A percentile compares a stretch with the other conserved stretches of the same genome.
phyloP scores from a whole-genome alignment of 2,329 filamentous ascomycete species.

The Colletotrichum endophyticum region DNA sequence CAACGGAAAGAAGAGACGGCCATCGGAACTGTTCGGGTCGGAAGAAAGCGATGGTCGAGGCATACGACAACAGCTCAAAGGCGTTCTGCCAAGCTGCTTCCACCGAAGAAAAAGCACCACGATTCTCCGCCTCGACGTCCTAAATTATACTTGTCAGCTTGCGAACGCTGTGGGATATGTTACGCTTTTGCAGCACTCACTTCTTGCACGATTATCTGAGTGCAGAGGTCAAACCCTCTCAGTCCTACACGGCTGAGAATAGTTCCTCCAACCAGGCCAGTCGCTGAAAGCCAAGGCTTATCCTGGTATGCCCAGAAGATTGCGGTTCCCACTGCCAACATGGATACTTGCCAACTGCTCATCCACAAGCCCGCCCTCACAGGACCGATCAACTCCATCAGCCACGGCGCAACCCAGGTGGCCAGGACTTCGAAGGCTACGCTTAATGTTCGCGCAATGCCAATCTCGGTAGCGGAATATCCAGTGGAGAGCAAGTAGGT shows the following conservation, averaged over 20 bases:
- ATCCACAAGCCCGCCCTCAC: slow-evolving; percentile 69
- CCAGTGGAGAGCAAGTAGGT: slow-evolving; percentile 58
- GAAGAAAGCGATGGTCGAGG: slow-evolving; percentile 68
- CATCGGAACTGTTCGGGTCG: slow-evolving; percentile 68
- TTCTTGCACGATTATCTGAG: slow-evolving; percentile 66
- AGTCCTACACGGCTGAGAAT: slow-evolving; percentile 64
- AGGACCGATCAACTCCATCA: slow-evolving; percentile 53
- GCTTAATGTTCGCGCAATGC: slow-evolving; percentile 49
- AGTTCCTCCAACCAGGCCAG: slow-evolving; percentile 53
- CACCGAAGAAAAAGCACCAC: slow-evolving; percentile 72
- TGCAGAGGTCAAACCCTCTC: slow-evolving; percentile 66
- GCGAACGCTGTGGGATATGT: neutral
- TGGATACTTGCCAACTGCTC: slow-evolving; percentile 64
- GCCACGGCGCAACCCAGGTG: slow-evolving; percentile 56
- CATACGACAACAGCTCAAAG: slow-evolving; percentile 73
- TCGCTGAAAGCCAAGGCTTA: slow-evolving; percentile 41
- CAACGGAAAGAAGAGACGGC: slow-evolving; percentile 65
- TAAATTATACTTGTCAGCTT: slow-evolving; percentile 26
- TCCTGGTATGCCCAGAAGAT: slow-evolving; percentile 19
- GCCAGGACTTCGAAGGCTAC: slow-evolving; percentile 57
- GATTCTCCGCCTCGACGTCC: slow-evolving; percentile 58
- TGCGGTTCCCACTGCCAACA: slow-evolving; percentile 43
- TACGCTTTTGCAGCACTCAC: slow-evolving; percentile 32
- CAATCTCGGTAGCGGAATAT: slow-evolving; percentile 48
- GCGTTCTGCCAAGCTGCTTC: slow-evolving; percentile 72